These are phyloP conservation scores for Fonsecaea multimorphosa DNA, from an alignment of 2,329 filamentous ascomycete genomes.

Conservation along the genomic window DNA sequence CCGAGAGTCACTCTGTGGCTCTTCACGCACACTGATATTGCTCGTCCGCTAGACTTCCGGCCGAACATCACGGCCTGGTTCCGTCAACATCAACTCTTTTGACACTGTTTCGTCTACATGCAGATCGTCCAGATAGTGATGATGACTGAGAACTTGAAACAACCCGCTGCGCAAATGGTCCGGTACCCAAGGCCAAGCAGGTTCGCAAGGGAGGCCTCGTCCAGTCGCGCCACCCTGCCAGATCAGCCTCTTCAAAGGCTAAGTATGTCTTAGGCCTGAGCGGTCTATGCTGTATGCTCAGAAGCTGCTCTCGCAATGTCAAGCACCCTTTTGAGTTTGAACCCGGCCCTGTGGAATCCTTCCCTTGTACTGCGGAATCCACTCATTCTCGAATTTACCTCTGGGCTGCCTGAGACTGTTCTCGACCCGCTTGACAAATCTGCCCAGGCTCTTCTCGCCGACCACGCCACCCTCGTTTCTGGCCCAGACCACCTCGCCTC, in stretches of 20 bases:
- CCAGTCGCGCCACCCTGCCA: not conserved
- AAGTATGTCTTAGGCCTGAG: not conserved
- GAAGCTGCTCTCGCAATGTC: not conserved
- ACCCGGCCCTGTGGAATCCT: not conserved
- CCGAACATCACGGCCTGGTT: too few relatives aligned
- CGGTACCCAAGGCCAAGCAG: not conserved
- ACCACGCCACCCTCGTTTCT: slow-evolving; percentile 16
- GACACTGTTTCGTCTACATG: too few relatives aligned
- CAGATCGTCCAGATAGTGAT: not conserved
- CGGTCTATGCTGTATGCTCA: not conserved
- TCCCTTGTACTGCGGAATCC: slow-evolving; percentile 21
- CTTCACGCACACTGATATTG: not conserved
- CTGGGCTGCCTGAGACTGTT: slow-evolving; percentile 13
- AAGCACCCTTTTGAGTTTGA: not conserved
- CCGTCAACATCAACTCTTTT: too few relatives aligned
- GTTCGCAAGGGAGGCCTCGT: not conserved
- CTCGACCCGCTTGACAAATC: slow-evolving; percentile 7
- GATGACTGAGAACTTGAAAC: not conserved
- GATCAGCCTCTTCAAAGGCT: not conserved
- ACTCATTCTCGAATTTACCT: slow-evolving; percentile 17
- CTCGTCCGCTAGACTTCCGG: too few relatives aligned
- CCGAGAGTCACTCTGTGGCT: not conserved
- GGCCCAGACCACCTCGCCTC: slow-evolving; percentile 42
- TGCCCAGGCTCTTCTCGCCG: slow-evolving; percentile 7
- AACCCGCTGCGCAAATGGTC: not conserved